Conservation (phyloP, 768 basidiomycete species). For the Xerocomus potaroensis region DNA sequence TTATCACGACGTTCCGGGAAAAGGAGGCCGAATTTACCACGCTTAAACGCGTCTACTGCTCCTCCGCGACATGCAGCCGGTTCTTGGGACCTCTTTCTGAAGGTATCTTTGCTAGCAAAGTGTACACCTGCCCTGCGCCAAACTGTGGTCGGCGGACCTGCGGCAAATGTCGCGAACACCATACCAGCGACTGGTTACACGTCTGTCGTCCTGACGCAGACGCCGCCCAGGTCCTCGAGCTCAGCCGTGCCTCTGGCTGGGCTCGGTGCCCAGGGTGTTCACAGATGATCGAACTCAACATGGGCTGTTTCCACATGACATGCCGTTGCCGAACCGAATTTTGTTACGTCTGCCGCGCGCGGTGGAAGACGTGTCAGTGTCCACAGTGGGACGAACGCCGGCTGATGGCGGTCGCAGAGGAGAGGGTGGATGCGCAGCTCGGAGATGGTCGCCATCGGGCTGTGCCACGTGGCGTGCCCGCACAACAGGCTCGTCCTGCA, state of each 20-base stretch:
- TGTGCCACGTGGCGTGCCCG: conserved; percentile 30
- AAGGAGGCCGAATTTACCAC: conserved; percentile 33
- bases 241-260: conserved; percentile 31
- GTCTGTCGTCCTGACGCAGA: conserved; percentile 22
- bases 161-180: conserved; percentile 19
- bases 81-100: conserved; percentile 33
- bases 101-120: conserved; percentile 17
- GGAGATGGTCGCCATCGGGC: conserved; percentile 29
- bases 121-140: conserved; percentile 19
- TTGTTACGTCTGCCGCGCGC: conserved; percentile 45
- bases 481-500: neutral
- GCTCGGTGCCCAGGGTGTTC: conserved; percentile 38
- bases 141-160: conserved; percentile 21
- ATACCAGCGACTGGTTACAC: conserved; percentile 24
- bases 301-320: conserved; percentile 41
- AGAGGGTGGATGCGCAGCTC: conserved; percentile 40
- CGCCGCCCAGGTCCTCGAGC: conserved; percentile 23
- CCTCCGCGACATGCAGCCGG: conserved; percentile 29
- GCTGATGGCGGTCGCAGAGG: conserved; percentile 38
- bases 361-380: conserved; percentile 64
- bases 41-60: conserved; percentile 36
- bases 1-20: conserved; percentile 21
- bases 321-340: conserved; percentile 38
- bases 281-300: conserved; percentile 34
- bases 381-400: conserved; percentile 62